Base-by-base conservation (phyloP, 805 yeast species). In the Kluyveromyces lactis region DNA sequence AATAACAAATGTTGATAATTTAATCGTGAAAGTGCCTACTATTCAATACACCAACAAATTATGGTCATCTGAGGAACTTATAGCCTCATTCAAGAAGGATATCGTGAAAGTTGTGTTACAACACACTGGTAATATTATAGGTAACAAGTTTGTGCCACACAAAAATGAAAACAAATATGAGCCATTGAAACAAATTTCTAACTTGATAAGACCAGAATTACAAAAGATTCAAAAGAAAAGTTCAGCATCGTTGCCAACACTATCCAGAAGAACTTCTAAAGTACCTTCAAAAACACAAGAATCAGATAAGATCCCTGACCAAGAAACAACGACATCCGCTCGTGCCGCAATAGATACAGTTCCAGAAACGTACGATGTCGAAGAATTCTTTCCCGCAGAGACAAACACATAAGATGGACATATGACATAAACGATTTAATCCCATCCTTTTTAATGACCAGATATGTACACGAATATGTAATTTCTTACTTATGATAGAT, bases 21-120 rank as follows among this genome's bases (percentile, higher is more conserved):
- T 80, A 23, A 60, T 62, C 12, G 66, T 80, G 17, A 67, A 60
- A 24, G 65, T 79, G 8, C 86, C 86, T 0, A 51, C 62, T 3
- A 52, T 77, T 26, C 53, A 55, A 30, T 71, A 73, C 49, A 49
- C 45, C n/a, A 64, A 73, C 46, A 68, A 69, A 49, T 48, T 73
- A 18, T 78, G 85, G 83, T 72, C 79, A 0, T 63, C 69, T 21
- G 70, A 73, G 38, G 86, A 80, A 41, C 65, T 79, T 41, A 61
- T 72, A 24, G 49, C 68, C 11, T 67, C 71, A 21, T 51, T 80
- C 31, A 72, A 73, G 43, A 74, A 68, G 47, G 82, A 77, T 48
- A 58, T 79, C n/a, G 62, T 75, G 32, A 75, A 69, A 49, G 62
- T 75, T 5, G 70, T 79, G 13, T 53, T 79, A 34, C 68, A 65